Percentiles rank a stretch among this genome's conserved stretches.
These are phyloP conservation scores for Vaccinium darrowii DNA, from an alignment of 148 eudicot genomes.

Conservation along the genomic window DNA sequence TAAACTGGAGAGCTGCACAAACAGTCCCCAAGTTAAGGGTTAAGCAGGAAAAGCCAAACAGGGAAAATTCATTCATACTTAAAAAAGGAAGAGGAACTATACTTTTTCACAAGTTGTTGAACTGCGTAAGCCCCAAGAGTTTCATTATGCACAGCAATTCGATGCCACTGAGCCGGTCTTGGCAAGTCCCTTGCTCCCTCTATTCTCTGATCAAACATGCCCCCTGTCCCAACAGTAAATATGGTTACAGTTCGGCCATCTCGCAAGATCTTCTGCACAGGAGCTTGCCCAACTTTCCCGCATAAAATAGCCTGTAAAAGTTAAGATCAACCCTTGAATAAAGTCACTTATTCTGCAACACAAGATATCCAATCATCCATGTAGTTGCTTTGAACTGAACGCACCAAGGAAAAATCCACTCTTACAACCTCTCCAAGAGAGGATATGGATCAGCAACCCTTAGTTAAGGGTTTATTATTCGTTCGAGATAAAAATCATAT, in stretches of 20 bases:
- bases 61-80: background rate
- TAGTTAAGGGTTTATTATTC: background rate
- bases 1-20: conserved; percentile 84
- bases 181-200: conserved; percentile 52
- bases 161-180: conserved; percentile 95
- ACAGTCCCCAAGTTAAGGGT: conserved; percentile 24
- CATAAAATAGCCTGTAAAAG: conserved; percentile 79
- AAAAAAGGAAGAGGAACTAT: conserved; percentile 16
- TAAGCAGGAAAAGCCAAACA: conserved; percentile 6
- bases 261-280: conserved; percentile 90
- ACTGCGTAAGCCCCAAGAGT: conserved; percentile 79
- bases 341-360: background rate
- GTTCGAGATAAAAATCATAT: background rate
- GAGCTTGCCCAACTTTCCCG: conserved; percentile 88
- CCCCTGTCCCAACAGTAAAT: conserved; percentile 95
- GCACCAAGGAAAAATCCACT: background rate
- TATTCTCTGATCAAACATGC: conserved; percentile 86
- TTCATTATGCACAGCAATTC: conserved; percentile 88
- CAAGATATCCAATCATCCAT: background rate
- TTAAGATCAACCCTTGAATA: background rate
- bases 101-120: conserved; percentile 84
- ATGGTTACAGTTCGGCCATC: conserved; percentile 85
- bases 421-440: background rate
- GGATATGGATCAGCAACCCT: background rate
- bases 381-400: background rate